phyloP scores from a whole-genome alignment of 768 basidiomycete species.

The Collybia sp. region DNA sequence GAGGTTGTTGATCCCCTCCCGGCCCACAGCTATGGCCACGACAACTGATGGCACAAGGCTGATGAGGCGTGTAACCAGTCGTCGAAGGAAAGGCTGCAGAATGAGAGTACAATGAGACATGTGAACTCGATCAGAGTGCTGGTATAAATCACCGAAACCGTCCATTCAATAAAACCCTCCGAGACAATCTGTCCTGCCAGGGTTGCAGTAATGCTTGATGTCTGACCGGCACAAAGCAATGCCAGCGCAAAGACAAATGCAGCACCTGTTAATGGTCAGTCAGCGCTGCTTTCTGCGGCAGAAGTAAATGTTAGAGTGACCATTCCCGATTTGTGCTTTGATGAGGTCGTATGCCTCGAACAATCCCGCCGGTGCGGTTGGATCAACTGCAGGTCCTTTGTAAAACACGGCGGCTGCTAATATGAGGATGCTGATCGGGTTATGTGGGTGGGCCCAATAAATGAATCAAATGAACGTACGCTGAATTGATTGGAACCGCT shows the following conservation, averaged over 20 bases:
- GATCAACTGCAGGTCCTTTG: constrained; percentile 21
- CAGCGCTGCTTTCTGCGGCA: no score
- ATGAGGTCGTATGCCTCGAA: constrained; percentile 85
- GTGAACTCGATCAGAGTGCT: constrained; percentile 1
- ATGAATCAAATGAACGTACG: constrained; percentile 38
- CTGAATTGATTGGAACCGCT: constrained; percentile 83
- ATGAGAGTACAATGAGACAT: constrained; percentile 2
- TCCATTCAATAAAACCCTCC: constrained; percentile 88
- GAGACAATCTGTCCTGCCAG: constrained; percentile 87
- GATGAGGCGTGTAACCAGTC: constrained; percentile 75
- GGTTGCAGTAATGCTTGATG: constrained; percentile 78
- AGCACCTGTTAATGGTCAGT: constrained; percentile 40
- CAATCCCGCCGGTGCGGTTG: constrained; percentile 55
- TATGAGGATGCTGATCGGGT: constrained; percentile 61
- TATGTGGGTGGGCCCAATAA: not conserved
- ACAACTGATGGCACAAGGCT: constrained; percentile 79
- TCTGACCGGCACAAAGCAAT: constrained; percentile 79
- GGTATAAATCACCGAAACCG: constrained; percentile 53
- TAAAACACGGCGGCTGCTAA: constrained; percentile 76
- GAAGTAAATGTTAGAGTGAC: constrained; percentile 22
- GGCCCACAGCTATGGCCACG: constrained; percentile 71
- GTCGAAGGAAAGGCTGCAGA: constrained; percentile 65
- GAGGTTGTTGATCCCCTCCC: constrained; percentile 64
- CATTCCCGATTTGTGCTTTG: constrained; percentile 55
- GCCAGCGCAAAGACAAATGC: constrained; percentile 88